These are phyloP conservation scores for Trypanosoma mega DNA, from an alignment of 208 protist genomes.

Conservation along the genomic window DNA sequence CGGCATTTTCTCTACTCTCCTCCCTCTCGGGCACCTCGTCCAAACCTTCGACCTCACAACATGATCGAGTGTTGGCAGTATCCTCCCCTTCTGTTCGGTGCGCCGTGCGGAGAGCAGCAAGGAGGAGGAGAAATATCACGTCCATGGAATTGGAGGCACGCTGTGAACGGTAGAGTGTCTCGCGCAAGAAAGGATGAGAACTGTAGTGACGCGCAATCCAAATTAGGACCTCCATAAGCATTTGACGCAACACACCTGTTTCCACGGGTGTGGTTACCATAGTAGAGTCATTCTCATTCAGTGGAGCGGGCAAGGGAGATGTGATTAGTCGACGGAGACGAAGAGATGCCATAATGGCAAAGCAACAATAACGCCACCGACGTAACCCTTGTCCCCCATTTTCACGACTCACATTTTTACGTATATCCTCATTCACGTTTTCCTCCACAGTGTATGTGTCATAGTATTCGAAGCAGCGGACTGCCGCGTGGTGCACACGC, in stretches of 20 bases:
- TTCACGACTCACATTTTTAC: no score
- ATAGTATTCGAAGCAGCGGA: no score
- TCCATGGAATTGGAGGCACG: slow-evolving; percentile 40
- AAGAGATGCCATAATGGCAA: not conserved
- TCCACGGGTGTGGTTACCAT: not conserved
- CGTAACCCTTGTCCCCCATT: not conserved
- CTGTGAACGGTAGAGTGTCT: slow-evolving; percentile 44
- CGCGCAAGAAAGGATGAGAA: slow-evolving; percentile 25
- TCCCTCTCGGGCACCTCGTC: no score
- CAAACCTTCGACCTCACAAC: no score
- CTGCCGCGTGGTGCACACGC: no score
- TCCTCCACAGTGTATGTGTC: no score
- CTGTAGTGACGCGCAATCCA: slow-evolving; percentile 44
- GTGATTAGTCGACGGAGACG: not conserved
- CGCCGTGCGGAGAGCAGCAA: slow-evolving; percentile 27
- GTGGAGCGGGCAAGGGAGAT: no score
- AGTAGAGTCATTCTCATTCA: no score
- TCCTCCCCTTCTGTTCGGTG: no score
- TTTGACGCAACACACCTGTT: slow-evolving; percentile 13
- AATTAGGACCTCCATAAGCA: slow-evolving; percentile 33
- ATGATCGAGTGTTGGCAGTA: no score
- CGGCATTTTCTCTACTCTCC: not conserved
- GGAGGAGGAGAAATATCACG: slow-evolving; percentile 30
- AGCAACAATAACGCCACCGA: not conserved
- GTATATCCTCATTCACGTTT: no score